These are phyloP conservation scores for Calophaca sinica DNA, from an alignment of 306 rosid species.

Conservation along the genomic window DNA sequence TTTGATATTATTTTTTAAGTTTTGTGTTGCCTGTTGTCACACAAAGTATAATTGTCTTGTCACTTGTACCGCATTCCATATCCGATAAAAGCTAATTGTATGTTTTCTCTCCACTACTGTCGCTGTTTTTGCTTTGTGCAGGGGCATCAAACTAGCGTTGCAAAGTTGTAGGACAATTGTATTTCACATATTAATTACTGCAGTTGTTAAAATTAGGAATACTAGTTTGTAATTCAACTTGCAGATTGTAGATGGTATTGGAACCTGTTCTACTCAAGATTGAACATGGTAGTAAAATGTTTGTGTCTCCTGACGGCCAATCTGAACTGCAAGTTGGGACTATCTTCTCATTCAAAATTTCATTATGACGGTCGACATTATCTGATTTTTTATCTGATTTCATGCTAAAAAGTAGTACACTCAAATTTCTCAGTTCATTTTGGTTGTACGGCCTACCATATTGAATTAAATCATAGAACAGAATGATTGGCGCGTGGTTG, in stretches of 20 bases:
- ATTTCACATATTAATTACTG: constrained; percentile 4
- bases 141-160: constrained; percentile 58
- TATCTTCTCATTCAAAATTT: too few species aligned
- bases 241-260: constrained; percentile 37
- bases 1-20: constrained; percentile 4
- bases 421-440: too few species aligned
- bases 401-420: too few species aligned
- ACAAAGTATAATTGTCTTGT: background rate
- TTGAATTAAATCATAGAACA: too few species aligned
- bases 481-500: too few species aligned
- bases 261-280: constrained; percentile 5
- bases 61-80: background rate
- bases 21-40: background rate
- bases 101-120: constrained; percentile 30
- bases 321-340: background rate
- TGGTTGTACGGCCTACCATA: too few species aligned
- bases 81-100: background rate
- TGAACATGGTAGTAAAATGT: background rate
- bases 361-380: too few species aligned
- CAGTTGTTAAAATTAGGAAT: constrained; percentile 27
- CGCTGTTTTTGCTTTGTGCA: constrained; percentile 49
- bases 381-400: too few species aligned
- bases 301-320: background rate
- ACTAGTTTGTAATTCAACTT: constrained; percentile 39
- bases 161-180: constrained; percentile 28